phyloP scores from a whole-genome alignment of 2,329 filamentous ascomycete genomes.

The Phyllosticta capitalensis region DNA sequence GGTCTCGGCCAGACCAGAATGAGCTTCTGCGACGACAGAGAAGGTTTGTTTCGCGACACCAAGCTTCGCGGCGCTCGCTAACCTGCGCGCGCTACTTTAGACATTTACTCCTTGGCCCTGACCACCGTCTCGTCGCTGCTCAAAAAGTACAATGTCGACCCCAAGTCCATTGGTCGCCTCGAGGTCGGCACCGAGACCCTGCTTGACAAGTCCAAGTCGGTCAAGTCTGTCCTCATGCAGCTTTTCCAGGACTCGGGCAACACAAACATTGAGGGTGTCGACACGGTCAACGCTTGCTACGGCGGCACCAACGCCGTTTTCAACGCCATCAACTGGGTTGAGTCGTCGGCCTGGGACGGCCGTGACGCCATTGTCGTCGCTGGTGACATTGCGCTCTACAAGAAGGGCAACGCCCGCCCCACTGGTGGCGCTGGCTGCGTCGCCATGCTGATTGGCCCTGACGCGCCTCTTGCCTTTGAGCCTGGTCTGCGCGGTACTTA shows the following conservation, averaged over 20 bases:
- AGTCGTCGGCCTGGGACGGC: constrained; percentile 45
- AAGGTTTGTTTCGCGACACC: constrained; percentile 29
- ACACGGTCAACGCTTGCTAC: constrained; percentile 46
- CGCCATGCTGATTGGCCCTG: constrained; percentile 43
- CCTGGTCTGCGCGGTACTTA: constrained; percentile 41
- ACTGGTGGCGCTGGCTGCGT: constrained; percentile 45
- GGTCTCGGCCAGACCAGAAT: constrained; percentile 46
- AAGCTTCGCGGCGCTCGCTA: background rate
- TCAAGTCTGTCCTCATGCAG: constrained; percentile 46
- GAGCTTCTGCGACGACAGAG: constrained; percentile 47
- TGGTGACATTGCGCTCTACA: constrained; percentile 46
- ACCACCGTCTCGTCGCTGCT: constrained; percentile 43
- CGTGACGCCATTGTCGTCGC: constrained; percentile 43
- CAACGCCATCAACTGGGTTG: constrained; percentile 46
- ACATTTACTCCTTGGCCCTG: constrained; percentile 45
- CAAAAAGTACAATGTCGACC: constrained; percentile 44
- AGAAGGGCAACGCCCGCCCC: constrained; percentile 44
- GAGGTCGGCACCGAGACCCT: constrained; percentile 47
- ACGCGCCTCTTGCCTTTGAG: constrained; percentile 42
- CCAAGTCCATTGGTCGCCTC: constrained; percentile 41
- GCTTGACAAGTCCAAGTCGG: constrained; percentile 47
- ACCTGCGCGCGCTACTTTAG: constrained; percentile 20
- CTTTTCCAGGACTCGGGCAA: constrained; percentile 43
- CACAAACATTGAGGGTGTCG: constrained; percentile 44
- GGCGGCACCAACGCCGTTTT: constrained; percentile 46